Base-by-base conservation (phyloP, 768 basidiomycete genomes). In the Termitomyces sp. region DNA sequence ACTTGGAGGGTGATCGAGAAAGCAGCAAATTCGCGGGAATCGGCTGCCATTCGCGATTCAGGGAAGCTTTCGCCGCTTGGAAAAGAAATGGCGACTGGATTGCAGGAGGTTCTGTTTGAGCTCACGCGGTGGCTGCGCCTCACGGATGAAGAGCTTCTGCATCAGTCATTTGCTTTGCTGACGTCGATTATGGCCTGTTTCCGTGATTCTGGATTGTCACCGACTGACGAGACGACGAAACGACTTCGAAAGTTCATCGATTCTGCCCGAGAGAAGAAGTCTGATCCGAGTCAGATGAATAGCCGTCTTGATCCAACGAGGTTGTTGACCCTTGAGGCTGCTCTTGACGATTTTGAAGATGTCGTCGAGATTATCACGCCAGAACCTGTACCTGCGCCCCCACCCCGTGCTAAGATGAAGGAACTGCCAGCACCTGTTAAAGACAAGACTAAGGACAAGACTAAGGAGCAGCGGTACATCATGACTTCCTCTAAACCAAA, bases 91-190 rank as follows among this genome's bases (percentile, higher is more conserved):
- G 82, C 93, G 50, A 78, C 75, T 28, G 81, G 86, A 59, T 77
- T 98, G 57, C 87, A 93, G 68, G 81, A 78, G 31, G 88, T 97
- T 60, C 74, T 99, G 51, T 79, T 81, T 3, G 89, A 93, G 65
- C 77, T 96, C 50, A 78, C 87, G 18, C 80, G 84, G 52, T 99
- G 97, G 97, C 75, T 98, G 48, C 86, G 95, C 26, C 78, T 98
- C 36, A 98, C 94, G 13, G 93, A 98, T 70, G 82, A 88, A 64
- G 96, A 98, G 67, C 79, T 97, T 6, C 76, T 98, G 2, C 87
- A 94, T 70, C 92, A 95, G 65, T 88, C 94, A 0, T 94, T 92
- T 62, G 78, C 90, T 51, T 78, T 98, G 22, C 75, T 98, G 24
- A 86, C 90, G 65, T 82, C 85, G 13, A 78, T 98, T 28, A 76